phyloP scores from a whole-genome alignment of 768 basidiomycete species.

The Kwoniella bestiolae region DNA sequence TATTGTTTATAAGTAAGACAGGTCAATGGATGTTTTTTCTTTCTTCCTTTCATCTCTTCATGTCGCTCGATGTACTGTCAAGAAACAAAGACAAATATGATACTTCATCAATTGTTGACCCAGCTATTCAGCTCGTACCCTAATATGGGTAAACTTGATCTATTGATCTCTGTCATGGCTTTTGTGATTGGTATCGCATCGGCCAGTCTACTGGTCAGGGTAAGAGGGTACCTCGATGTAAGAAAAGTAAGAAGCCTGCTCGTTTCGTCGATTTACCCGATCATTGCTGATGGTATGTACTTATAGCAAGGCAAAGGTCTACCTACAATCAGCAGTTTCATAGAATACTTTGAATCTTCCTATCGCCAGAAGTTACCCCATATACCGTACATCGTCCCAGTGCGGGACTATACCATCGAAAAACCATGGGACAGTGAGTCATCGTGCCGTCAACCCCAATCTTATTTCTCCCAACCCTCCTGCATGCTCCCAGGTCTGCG shows the following conservation, averaged over 20 bases:
- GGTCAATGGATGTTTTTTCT: too few relatives aligned
- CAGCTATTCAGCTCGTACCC: too few relatives aligned
- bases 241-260: not conserved
- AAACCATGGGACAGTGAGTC: conserved; percentile 39
- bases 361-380: conserved; percentile 23
- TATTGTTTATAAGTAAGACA: too few relatives aligned
- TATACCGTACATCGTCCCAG: conserved; percentile 30
- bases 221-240: not conserved
- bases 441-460: too few relatives aligned
- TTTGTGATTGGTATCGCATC: not conserved
- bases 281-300: not conserved
- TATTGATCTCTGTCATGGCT: too few relatives aligned
- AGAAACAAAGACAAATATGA: too few relatives aligned
- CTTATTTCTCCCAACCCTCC: too few relatives aligned
- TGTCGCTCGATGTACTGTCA: too few relatives aligned
- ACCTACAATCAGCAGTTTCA: conserved; percentile 20
- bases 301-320: conserved; percentile 28
- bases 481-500: not conserved
- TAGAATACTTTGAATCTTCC: conserved; percentile 34
- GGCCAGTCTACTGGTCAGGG: not conserved
- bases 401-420: conserved; percentile 18
- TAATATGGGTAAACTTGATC: too few relatives aligned
- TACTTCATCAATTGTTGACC: too few relatives aligned
- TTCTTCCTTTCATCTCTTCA: too few relatives aligned
- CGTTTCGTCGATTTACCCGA: not conserved